Evolutionary conservation across 306 rosid genomes (phyloP).

Genomic region (Nissolia schottii): DNA sequence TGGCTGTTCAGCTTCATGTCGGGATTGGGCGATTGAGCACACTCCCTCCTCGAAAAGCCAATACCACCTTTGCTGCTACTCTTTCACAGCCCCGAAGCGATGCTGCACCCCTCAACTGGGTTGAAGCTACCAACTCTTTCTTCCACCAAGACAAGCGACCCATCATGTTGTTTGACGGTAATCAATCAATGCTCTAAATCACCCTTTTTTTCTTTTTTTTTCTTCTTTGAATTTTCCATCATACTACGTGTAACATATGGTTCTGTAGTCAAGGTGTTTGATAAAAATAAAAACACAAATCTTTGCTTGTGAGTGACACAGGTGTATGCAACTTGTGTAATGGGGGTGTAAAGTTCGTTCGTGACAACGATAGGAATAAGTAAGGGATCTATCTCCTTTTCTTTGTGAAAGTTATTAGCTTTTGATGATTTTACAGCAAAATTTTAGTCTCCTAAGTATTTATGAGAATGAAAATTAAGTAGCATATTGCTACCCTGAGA

Average conservation of each 20-base stretch:
- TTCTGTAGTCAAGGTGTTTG: neutral
- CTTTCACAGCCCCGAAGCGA: conserved; percentile 41
- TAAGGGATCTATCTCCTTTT: conserved; percentile 11
- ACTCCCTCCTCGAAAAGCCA: conserved; percentile 25
- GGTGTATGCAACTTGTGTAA: conserved; percentile 95
- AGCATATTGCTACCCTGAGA: neutral
- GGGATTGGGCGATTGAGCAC: conserved; percentile 26
- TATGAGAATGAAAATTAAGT: neutral
- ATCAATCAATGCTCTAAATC: neutral
- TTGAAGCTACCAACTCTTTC: conserved; percentile 68
- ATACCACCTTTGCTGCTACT: conserved; percentile 49
- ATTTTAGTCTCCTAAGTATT: neutral
- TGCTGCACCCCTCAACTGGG: conserved; percentile 50
- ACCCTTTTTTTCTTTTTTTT: neutral
- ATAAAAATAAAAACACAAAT: too few species aligned
- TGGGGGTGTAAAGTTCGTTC: conserved; percentile 90
- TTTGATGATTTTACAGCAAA: neutral
- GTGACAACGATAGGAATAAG: conserved; percentile 74
- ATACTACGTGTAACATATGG: neutral
- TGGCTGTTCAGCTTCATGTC: conserved; percentile 59
- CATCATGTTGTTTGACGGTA: conserved; percentile 94
- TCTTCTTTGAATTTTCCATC: neutral
- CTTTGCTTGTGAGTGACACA: conserved; percentile 14
- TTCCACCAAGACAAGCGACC: conserved; percentile 75
- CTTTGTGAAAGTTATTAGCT: neutral